phyloP scores from a whole-genome alignment of 345 rosid genomes.

The Eucalyptus brandiana region DNA sequence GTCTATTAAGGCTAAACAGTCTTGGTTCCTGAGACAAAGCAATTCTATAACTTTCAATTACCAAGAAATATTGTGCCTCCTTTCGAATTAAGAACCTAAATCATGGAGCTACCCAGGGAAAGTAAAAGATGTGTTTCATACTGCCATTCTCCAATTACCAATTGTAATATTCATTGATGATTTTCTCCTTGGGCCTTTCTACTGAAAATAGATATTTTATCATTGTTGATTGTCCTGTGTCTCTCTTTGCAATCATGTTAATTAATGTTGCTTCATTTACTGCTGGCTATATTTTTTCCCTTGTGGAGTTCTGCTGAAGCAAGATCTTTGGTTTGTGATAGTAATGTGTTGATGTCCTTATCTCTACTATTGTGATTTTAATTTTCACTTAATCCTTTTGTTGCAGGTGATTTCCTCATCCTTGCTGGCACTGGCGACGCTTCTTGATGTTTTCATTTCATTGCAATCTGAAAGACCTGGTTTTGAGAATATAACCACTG shows the following conservation, averaged over 20 bases:
- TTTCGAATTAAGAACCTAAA: neutral
- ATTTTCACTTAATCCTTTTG: conserved; percentile 1
- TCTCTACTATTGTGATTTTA: neutral
- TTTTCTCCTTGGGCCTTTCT: neutral
- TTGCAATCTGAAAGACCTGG: conserved; percentile 42
- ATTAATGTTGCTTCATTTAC: neutral
- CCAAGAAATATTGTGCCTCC: neutral
- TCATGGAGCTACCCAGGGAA: neutral
- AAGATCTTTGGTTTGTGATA: neutral
- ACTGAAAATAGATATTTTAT: neutral
- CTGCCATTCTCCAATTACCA: neutral
- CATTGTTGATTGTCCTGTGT: neutral
- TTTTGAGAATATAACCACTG: conserved; percentile 37
- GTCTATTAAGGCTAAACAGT: neutral
- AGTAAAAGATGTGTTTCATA: neutral
- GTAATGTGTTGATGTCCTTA: neutral
- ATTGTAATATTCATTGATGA: neutral
- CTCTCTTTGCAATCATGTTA: neutral
- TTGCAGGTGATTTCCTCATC: conserved; percentile 80
- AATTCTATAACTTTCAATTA: neutral
- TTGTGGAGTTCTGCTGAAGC: neutral
- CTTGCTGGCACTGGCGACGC: conserved; percentile 73
- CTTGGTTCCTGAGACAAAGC: neutral
- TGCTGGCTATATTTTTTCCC: neutral
- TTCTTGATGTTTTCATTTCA: conserved; percentile 63